A percentile compares a stretch with the other conserved stretches of the same genome.
Evolutionary conservation across 805 yeast genomes (phyloP).

Genomic region (Blastobotrys americana): DNA sequence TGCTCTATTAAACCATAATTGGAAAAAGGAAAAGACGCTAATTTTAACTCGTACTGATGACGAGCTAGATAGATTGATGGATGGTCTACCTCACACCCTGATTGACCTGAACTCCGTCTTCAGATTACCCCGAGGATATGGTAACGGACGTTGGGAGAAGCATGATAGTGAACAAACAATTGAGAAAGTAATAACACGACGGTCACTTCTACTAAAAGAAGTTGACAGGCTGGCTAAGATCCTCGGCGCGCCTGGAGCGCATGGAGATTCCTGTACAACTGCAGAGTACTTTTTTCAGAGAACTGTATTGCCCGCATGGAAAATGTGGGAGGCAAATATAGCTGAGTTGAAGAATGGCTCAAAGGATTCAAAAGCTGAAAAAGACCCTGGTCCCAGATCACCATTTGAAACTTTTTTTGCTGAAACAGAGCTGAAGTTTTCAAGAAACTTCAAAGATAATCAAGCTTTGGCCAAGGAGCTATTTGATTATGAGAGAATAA

Average conservation of each 20-base stretch:
- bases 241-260: slow-evolving; percentile 31
- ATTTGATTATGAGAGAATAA: slow-evolving; percentile 8
- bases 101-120: neutral
- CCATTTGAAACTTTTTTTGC: too few species aligned
- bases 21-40: slow-evolving; percentile 26
- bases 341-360: too few species aligned
- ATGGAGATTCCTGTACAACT: slow-evolving; percentile 35
- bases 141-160: neutral
- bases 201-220: slow-evolving; percentile 15
- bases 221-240: slow-evolving; percentile 30
- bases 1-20: slow-evolving; percentile 18
- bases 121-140: neutral
- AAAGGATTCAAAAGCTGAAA: too few species aligned
- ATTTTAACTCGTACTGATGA: slow-evolving; percentile 27
- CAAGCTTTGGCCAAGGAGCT: too few species aligned
- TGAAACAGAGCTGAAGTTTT: too few species aligned
- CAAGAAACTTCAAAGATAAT: too few species aligned
- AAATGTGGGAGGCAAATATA: too few species aligned
- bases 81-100: neutral
- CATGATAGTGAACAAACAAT: too few species aligned
- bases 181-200: too few species aligned
- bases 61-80: slow-evolving; percentile 13
- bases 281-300: slow-evolving; percentile 32
- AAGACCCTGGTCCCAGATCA: too few species aligned
- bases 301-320: too few species aligned